These are phyloP conservation scores for Solanum pinnatisectum DNA, from an alignment of 257 asterid genomes.

Conservation along the genomic window DNA sequence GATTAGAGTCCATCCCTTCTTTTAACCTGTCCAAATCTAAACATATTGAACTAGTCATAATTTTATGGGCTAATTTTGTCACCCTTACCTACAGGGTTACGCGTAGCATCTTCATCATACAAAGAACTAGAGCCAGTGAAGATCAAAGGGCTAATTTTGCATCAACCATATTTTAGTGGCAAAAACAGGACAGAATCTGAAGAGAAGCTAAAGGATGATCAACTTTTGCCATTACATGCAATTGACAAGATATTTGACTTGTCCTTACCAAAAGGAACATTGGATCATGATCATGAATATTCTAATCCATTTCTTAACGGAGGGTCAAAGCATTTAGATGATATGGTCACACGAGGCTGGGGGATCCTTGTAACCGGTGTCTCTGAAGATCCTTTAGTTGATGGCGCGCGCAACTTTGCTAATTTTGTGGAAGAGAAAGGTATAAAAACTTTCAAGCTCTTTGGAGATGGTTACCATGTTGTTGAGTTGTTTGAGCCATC, in stretches of 20 bases:
- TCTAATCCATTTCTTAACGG: slow-evolving; percentile 9
- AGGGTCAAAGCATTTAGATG: slow-evolving; percentile 6
- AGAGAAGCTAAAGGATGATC: slow-evolving; percentile 8
- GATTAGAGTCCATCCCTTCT: background rate
- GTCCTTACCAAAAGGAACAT: slow-evolving; percentile 4
- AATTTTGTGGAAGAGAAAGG: slow-evolving; percentile 27
- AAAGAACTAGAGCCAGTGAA: slow-evolving; percentile 1
- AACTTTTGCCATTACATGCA: slow-evolving; percentile 7
- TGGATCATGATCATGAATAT: slow-evolving; percentile 13
- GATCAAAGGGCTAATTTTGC: slow-evolving; percentile 12
- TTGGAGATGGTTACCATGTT: slow-evolving; percentile 32
- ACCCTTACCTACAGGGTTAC: background rate
- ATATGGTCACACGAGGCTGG: slow-evolving; percentile 2
- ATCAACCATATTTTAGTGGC: slow-evolving; percentile 19
- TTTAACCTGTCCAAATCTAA: background rate
- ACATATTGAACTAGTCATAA: no score
- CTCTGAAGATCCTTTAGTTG: slow-evolving; percentile 19
- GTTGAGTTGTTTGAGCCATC: slow-evolving; percentile 26
- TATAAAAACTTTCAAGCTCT: slow-evolving; percentile 3
- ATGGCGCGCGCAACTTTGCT: slow-evolving; percentile 10
- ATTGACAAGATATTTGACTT: slow-evolving; percentile 14
- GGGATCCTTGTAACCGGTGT: slow-evolving; percentile 14
- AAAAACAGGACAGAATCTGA: slow-evolving; percentile 13
- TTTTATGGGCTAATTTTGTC: background rate
- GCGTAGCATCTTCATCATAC: background rate